phyloP scores from a whole-genome alignment of 2,329 filamentous ascomycete species.

The Dothideomycetes sp. region DNA sequence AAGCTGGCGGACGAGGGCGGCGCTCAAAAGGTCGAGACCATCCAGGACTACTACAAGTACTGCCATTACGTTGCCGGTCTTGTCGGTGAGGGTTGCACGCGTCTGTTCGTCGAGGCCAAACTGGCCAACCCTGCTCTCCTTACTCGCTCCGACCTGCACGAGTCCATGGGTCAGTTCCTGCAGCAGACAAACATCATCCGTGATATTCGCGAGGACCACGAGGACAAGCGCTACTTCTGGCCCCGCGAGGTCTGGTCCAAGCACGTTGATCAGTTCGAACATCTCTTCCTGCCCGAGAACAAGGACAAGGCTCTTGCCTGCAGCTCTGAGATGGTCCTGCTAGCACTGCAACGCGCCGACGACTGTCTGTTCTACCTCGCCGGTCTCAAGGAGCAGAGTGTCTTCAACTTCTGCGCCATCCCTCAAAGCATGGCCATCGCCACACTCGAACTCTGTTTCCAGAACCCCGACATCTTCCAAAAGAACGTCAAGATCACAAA shows the following conservation, averaged over 20 bases:
- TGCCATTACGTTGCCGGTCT: conserved; percentile 98
- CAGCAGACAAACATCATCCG: conserved; percentile 99
- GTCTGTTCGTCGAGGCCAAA: conserved; percentile 76
- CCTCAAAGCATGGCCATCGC: conserved; percentile 97
- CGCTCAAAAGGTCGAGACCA: conserved; percentile 66
- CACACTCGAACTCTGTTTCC: conserved; percentile 83
- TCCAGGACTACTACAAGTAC: conserved; percentile 90
- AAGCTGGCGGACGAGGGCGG: conserved; percentile 56
- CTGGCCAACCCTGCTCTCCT: conserved; percentile 80
- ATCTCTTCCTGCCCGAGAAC: conserved; percentile 77
- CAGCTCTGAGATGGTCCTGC: conserved; percentile 88
- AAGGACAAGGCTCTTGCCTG: conserved; percentile 70
- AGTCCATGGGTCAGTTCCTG: conserved; percentile 94
- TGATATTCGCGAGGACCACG: conserved; percentile 81
- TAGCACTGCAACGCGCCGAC: conserved; percentile 75
- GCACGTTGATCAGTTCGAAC: conserved; percentile 80
- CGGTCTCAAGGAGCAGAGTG: conserved; percentile 86
- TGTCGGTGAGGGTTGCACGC: conserved; percentile 89
- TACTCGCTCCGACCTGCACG: conserved; percentile 69
- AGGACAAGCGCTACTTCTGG: conserved; percentile 86
- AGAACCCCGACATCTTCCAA: conserved; percentile 77
- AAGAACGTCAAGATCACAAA: conserved; percentile 94
- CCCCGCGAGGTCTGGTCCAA: conserved; percentile 96
- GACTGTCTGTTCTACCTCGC: conserved; percentile 98
- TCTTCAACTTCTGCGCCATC: conserved; percentile 98